These are phyloP conservation scores for Cryptococcus sp. DNA, from an alignment of 1,284 basidiomycete species.

Conservation along the genomic window DNA sequence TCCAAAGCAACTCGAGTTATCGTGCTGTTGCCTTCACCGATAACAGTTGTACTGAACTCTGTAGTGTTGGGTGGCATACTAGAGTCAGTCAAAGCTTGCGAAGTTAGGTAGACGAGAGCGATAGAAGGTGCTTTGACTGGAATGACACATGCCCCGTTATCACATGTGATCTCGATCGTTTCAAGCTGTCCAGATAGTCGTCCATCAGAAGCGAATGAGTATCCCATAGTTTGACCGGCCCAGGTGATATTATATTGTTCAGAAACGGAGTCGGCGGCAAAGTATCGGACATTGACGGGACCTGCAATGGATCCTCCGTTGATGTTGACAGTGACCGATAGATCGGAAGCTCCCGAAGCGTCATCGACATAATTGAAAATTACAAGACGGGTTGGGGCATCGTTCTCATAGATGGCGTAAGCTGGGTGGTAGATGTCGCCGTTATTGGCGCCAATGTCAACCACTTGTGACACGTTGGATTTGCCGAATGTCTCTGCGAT, in stretches of 20 bases:
- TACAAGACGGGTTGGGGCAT: conserved; percentile 54
- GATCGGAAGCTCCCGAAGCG: conserved; percentile 47
- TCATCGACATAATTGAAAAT: conserved; percentile 61
- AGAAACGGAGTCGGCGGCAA: conserved; percentile 51
- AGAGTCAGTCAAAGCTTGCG: conserved; percentile 49
- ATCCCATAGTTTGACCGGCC: conserved; percentile 66
- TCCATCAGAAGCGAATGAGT: conserved; percentile 61
- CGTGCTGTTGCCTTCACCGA: conserved; percentile 36
- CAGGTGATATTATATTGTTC: conserved; percentile 69
- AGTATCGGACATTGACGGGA: conserved; percentile 39
- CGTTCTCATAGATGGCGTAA: conserved; percentile 62
- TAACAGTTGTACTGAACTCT: conserved; percentile 53
- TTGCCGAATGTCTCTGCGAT: conserved; percentile 64
- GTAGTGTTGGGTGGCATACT: conserved; percentile 42
- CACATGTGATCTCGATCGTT: conserved; percentile 57
- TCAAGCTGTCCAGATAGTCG: conserved; percentile 54
- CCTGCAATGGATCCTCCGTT: conserved; percentile 33
- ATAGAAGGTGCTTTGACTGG: conserved; percentile 65
- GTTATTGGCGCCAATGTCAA: conserved; percentile 53
- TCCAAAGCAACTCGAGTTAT: conserved; percentile 36
- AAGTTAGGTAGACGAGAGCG: conserved; percentile 66
- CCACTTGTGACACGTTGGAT: conserved; percentile 57
- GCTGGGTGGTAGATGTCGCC: conserved; percentile 58
- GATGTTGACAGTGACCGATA: conserved; percentile 26
- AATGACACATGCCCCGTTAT: conserved; percentile 56